Conservation (phyloP, 352 stramenopile species). For the Globisporangium takayamanum region DNA sequence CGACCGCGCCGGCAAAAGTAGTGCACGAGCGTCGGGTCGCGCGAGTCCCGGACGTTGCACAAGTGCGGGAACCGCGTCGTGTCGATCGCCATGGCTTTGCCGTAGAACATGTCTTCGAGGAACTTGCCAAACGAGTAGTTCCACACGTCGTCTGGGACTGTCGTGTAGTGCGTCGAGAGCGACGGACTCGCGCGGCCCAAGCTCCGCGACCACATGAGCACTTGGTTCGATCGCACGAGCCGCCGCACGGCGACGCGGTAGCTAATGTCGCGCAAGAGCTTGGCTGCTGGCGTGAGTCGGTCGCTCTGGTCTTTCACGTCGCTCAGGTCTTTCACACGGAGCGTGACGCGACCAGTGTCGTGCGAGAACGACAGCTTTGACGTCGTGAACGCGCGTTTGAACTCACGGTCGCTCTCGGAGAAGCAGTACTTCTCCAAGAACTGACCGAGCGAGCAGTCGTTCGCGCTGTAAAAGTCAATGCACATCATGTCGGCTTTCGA, state of each 20-base stretch:
- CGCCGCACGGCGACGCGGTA: slow-evolving; percentile 50
- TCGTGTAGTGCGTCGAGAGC: slow-evolving; percentile 50
- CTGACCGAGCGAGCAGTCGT: slow-evolving; percentile 78
- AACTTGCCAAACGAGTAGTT: slow-evolving; percentile 89
- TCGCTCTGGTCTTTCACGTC: slow-evolving; percentile 63
- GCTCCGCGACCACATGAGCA: slow-evolving; percentile 62
- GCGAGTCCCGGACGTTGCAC: slow-evolving; percentile 39
- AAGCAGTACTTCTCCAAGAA: slow-evolving; percentile 83
- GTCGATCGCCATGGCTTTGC: slow-evolving; percentile 70
- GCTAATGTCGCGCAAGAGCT: slow-evolving; percentile 55
- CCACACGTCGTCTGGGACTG: slow-evolving; percentile 59
- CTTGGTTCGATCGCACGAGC: slow-evolving; percentile 50
- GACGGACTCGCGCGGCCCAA: slow-evolving; percentile 20
- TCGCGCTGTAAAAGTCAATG: slow-evolving; percentile 83
- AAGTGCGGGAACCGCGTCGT: slow-evolving; percentile 62
- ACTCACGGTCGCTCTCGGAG: slow-evolving; percentile 51
- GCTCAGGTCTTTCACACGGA: slow-evolving; percentile 66
- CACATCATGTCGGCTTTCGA: slow-evolving; percentile 87
- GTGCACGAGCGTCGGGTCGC: slow-evolving; percentile 59
- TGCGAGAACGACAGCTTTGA: slow-evolving; percentile 83
- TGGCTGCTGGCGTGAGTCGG: slow-evolving; percentile 34
- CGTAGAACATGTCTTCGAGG: slow-evolving; percentile 81
- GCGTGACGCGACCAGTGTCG: slow-evolving; percentile 63
- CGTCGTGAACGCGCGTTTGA: slow-evolving; percentile 70
- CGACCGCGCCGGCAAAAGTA: slow-evolving; percentile 73